phyloP scores from a whole-genome alignment of 768 basidiomycete species.

The Tephrocybe sp. region DNA sequence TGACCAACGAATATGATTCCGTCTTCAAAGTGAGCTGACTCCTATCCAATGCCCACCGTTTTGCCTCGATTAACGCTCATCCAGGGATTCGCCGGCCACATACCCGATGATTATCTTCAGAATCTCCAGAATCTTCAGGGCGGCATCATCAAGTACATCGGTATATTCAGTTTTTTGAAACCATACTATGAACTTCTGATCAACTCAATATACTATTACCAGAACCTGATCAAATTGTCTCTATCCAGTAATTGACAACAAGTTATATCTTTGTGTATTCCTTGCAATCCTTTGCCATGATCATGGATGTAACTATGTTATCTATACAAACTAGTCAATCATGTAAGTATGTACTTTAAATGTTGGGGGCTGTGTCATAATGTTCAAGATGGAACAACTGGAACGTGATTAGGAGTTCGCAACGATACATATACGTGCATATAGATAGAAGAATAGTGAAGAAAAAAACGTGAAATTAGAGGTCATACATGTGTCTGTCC shows the following conservation, averaged over 20 bases:
- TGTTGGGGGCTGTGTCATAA: too few relatives aligned
- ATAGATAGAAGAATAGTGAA: too few relatives aligned
- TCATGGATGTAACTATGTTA: too few relatives aligned
- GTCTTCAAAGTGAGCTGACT: slow-evolving; percentile 35
- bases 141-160: slow-evolving; percentile 46
- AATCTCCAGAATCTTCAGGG: slow-evolving; percentile 25
- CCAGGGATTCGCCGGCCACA: slow-evolving; percentile 30
- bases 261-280: too few relatives aligned
- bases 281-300: too few relatives aligned
- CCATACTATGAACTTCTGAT: not conserved
- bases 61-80: not conserved
- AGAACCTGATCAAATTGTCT: slow-evolving; percentile 46
- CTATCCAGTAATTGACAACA: slow-evolving; percentile 14
- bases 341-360: too few relatives aligned
- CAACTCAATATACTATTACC: not conserved
- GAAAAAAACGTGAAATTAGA: too few relatives aligned
- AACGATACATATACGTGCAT: too few relatives aligned
- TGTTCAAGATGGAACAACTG: too few relatives aligned
- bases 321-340: too few relatives aligned
- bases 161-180: slow-evolving; percentile 27
- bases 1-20: slow-evolving; percentile 37
- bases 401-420: too few relatives aligned
- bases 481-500: not conserved
- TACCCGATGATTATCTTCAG: slow-evolving; percentile 31
- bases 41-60: not conserved